Percentiles rank a stretch among this genome's conserved stretches.
phyloP scores from a whole-genome alignment of 306 rosid genomes.

The Vigna radiata region DNA sequence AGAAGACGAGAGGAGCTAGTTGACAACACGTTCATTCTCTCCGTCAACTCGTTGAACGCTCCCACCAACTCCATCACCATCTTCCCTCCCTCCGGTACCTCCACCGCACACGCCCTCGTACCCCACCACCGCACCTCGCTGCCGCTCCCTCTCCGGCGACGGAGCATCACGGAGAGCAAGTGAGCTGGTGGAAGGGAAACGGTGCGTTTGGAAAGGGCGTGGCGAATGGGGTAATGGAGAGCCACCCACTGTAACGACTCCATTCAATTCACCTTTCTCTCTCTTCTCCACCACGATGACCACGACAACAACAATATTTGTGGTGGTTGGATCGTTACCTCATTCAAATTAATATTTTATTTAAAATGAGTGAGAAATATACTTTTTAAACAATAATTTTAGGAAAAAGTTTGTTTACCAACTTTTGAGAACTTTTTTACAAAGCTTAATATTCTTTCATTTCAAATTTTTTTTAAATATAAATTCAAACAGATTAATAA shows the following conservation, averaged over 20 bases:
- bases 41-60: slow-evolving; percentile 79
- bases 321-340: too few species aligned
- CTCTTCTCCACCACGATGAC: not conserved
- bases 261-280: slow-evolving; percentile 18
- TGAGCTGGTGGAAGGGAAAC: not conserved
- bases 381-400: too few species aligned
- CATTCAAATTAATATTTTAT: too few species aligned
- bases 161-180: slow-evolving; percentile 14
- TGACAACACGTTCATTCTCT: slow-evolving; percentile 68
- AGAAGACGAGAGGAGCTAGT: slow-evolving; percentile 68
- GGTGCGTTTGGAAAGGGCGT: slow-evolving; percentile 21
- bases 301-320: too few species aligned
- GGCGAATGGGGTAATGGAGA: slow-evolving; percentile 20
- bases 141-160: not conserved
- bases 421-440: too few species aligned
- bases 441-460: too few species aligned
- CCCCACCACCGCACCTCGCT: not conserved
- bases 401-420: too few species aligned
- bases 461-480: too few species aligned
- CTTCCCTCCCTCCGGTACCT: slow-evolving; percentile 62
- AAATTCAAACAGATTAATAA: too few species aligned
- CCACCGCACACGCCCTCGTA: slow-evolving; percentile 27
- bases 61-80: slow-evolving; percentile 94
- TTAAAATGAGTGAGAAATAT: too few species aligned
- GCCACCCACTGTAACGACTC: slow-evolving; percentile 35